Conservation (phyloP, 768 basidiomycete genomes). For the Termitomyces sp. region DNA sequence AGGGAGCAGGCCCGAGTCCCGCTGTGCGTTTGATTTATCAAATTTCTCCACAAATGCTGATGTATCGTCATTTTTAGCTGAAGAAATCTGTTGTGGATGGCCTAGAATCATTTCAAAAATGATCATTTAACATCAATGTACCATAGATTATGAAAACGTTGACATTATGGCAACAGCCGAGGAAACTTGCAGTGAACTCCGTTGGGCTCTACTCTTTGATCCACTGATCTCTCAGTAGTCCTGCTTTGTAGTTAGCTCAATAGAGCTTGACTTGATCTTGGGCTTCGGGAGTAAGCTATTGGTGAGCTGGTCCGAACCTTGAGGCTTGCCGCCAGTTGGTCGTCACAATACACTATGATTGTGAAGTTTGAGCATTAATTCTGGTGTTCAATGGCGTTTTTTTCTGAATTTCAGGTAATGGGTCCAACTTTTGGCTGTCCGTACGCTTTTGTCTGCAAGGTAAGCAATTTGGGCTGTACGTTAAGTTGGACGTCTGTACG, state of each 20-base stretch:
- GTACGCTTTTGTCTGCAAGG: neutral
- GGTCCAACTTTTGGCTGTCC: neutral
- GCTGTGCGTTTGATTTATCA: slow-evolving; percentile 45
- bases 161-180: neutral
- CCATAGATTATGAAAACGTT: neutral
- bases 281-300: too few relatives aligned
- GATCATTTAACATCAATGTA: neutral
- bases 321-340: neutral
- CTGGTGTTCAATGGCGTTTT: neutral
- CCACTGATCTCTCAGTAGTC: neutral
- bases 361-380: neutral
- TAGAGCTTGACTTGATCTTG: neutral
- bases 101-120: slow-evolving; percentile 32
- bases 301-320: too few relatives aligned
- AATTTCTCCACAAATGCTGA: slow-evolving; percentile 3
- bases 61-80: slow-evolving; percentile 33
- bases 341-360: neutral
- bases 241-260: neutral
- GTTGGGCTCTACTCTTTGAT: neutral
- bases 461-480: neutral
- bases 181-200: neutral
- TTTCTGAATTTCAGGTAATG: neutral
- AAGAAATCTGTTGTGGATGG: slow-evolving; percentile 48
- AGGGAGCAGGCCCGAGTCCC: slow-evolving; percentile 67
- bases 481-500: too few relatives aligned